Evolutionary conservation across 1,139 yeast species (phyloP), one percentile per base, ranked within the genome.

Genomic region (Zygosaccharomyces pseudobailii): DNA sequence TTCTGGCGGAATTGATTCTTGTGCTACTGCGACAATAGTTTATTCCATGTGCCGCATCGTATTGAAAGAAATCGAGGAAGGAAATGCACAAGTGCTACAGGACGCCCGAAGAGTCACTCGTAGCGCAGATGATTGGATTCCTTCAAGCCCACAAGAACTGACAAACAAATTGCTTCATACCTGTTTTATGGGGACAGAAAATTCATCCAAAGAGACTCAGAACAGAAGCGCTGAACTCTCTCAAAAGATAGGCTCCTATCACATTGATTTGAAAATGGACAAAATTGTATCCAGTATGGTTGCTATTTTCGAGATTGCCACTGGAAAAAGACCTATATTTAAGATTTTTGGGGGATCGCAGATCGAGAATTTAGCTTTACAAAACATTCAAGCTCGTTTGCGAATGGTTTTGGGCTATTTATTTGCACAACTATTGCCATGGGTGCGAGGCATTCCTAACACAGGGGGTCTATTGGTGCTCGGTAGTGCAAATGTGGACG

Each of bases 401-500:
- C 75, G 99, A 66, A 92, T 92, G 99, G 97, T 92, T 1, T 69
- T 90, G 46, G 86, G 96, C 23, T 92, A 92, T 62, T 68, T 92
- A 40, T 89, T 92, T 75, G 97, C 99, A 0, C 96, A 92, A 62
- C 71, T 92, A 45, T 73, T 92, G 48, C 98, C 99, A 5, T 92
- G 98, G 97, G 87, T 89, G 13, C 76, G 97, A 56, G 80, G 82
- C 5, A 70, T 76, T 40, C 73, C 75, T 30, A 73, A 77, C 42
- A 54, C 65, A 1, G 76, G 82, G 13, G 96, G 97, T 0, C 70
- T 92, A 43, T 72, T 92, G 36, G 99, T 92, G 6, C 73, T 92
- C 48, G 98, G 98, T 1, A 84, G 95, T 63, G 97, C 98, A 6
- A 92, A 92, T 65, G 98, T 92, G n/a, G 99, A 92, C 66, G 99